phyloP scores from a whole-genome alignment of 2,329 filamentous ascomycete genomes.

The Penicillium sp. region DNA sequence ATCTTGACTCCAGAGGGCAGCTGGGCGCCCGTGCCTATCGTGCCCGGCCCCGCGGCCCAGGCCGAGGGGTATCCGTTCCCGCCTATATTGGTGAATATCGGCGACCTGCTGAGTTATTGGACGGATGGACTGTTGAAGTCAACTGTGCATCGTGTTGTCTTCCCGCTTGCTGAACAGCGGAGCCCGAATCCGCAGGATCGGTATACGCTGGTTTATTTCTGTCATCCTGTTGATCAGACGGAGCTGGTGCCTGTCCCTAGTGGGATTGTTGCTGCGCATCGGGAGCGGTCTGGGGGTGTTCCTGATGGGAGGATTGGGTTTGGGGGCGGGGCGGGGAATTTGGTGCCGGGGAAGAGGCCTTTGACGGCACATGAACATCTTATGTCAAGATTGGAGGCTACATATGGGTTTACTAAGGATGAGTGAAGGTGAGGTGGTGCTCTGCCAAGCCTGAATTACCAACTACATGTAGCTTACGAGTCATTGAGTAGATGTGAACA shows the following conservation, averaged over 20 bases:
- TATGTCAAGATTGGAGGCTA: conserved; percentile 55
- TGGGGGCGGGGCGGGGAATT: conserved; percentile 37
- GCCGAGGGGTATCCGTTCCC: conserved; percentile 50
- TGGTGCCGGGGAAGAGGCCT: conserved; percentile 33
- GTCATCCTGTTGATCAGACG: conserved; percentile 57
- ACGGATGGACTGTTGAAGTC: conserved; percentile 82
- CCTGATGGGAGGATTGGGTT: conserved; percentile 35
- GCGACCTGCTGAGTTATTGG: conserved; percentile 77
- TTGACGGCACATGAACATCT: conserved; percentile 61
- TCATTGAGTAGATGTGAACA: conserved; percentile 9
- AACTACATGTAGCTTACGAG: neutral
- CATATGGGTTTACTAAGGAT: conserved; percentile 48
- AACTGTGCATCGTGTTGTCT: conserved; percentile 85
- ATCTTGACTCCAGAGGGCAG: conserved; percentile 60
- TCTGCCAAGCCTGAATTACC: neutral
- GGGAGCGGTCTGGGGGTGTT: conserved; percentile 22
- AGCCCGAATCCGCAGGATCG: conserved; percentile 46
- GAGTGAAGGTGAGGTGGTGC: neutral
- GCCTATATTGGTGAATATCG: conserved; percentile 73
- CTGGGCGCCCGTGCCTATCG: conserved; percentile 67
- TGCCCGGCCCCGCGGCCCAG: conserved; percentile 40
- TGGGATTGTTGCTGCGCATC: conserved; percentile 43
- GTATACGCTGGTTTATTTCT: conserved; percentile 62
- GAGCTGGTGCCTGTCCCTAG: conserved; percentile 56
- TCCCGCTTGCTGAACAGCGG: conserved; percentile 48